Evolutionary conservation across 768 basidiomycete genomes (phyloP).

Genomic region (Suillus plorans): DNA sequence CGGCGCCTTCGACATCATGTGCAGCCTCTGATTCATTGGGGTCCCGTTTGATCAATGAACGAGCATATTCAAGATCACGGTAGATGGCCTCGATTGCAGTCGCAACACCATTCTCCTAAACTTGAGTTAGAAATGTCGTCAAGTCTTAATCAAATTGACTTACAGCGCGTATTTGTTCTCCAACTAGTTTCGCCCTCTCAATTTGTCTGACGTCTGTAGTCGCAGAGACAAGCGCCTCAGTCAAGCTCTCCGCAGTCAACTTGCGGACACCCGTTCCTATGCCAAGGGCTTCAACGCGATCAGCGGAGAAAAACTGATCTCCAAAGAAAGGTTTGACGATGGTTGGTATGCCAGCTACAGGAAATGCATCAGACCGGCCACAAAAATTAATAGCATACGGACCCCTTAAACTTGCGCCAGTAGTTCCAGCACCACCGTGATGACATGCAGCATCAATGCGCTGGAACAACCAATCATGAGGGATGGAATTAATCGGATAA

Average conservation of each 20-base stretch:
- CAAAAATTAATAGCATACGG: conserved; percentile 16
- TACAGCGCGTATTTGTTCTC: conserved; percentile 85
- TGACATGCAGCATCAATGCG: conserved; percentile 96
- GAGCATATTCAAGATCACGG: conserved; percentile 93
- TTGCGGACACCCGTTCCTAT: conserved; percentile 88
- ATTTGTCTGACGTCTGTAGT: conserved; percentile 91
- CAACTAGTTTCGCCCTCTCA: conserved; percentile 77
- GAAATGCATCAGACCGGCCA: neutral
- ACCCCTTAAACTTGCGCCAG: conserved; percentile 93
- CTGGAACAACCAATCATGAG: conserved; percentile 95
- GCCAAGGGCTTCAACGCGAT: conserved; percentile 95
- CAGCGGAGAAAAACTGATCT: conserved; percentile 97
- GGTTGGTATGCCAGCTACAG: conserved; percentile 85
- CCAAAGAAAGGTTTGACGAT: conserved; percentile 98
- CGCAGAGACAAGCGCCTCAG: conserved; percentile 75
- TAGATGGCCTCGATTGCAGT: conserved; percentile 96
- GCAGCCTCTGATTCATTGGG: conserved; percentile 16
- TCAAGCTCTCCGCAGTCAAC: conserved; percentile 74
- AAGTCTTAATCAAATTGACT: conserved; percentile 16
- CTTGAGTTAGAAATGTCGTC: neutral
- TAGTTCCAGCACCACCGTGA: conserved; percentile 96
- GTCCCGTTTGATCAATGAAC: conserved; percentile 73
- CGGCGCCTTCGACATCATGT: conserved; percentile 23
- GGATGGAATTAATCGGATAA: conserved; percentile 81
- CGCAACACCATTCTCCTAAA: conserved; percentile 90